phyloP scores from a whole-genome alignment of 1,139 yeast species.

The Lodderomyces parapsilosis region DNA sequence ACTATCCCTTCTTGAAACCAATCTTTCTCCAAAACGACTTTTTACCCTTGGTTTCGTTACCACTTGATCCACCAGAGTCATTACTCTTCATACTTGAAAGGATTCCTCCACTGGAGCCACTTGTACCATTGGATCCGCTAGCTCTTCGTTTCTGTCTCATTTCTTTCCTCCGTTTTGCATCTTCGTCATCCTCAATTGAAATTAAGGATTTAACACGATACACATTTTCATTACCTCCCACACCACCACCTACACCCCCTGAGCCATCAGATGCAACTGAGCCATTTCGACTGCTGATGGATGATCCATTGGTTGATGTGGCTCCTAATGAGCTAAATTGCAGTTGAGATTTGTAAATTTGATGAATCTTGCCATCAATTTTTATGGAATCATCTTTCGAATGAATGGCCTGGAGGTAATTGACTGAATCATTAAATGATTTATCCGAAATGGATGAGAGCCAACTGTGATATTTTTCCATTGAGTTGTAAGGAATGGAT shows the following conservation, averaged over 20 bases:
- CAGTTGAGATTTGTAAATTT: slow-evolving; percentile 30
- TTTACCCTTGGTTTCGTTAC: slow-evolving; percentile 3
- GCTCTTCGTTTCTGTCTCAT: slow-evolving; percentile 11
- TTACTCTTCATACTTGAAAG: slow-evolving; percentile 10
- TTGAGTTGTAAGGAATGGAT: neutral
- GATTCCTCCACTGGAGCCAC: neutral
- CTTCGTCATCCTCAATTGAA: slow-evolving; percentile 31
- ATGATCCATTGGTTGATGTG: neutral
- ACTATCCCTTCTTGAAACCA: slow-evolving; percentile 27
- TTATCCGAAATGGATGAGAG: slow-evolving; percentile 28
- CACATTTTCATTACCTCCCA: slow-evolving; percentile 16
- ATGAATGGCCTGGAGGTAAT: slow-evolving; percentile 22
- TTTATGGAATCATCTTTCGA: slow-evolving; percentile 22
- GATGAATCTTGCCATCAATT: slow-evolving; percentile 29
- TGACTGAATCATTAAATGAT: slow-evolving; percentile 25
- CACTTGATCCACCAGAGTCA: slow-evolving; percentile 7
- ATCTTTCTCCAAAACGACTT: slow-evolving; percentile 31
- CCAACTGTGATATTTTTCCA: slow-evolving; percentile 22
- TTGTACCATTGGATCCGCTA: neutral
- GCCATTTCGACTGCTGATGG: neutral
- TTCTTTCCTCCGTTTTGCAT: slow-evolving; percentile 19
- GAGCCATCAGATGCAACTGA: neutral
- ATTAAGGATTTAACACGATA: slow-evolving; percentile 44
- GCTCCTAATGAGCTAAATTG: neutral
- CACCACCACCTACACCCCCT: slow-evolving; percentile 1